Conservation (phyloP, 2,329 filamentous ascomycete genomes). For the Fusarium sp. region DNA sequence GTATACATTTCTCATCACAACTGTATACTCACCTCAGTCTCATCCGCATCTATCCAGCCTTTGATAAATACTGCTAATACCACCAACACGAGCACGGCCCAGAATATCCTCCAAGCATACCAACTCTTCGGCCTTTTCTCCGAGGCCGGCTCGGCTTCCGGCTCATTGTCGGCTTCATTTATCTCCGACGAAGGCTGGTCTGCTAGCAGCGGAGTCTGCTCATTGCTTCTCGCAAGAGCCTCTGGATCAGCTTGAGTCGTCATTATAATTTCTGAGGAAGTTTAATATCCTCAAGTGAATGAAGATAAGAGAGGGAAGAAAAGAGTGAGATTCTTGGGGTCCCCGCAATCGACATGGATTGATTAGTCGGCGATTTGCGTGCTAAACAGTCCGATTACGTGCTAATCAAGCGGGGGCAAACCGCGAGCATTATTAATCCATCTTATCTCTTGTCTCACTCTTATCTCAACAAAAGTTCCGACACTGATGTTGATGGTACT, state of each 20-base stretch:
- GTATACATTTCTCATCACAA: rapidly evolving
- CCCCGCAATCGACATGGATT: constrained; percentile 8
- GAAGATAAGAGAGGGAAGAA: neutral
- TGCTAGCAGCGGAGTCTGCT: constrained; percentile 21
- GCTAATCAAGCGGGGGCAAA: constrained; percentile 4
- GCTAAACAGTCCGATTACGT: neutral
- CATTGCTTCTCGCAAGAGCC: neutral
- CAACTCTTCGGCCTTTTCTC: constrained; percentile 12
- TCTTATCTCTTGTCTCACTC: neutral
- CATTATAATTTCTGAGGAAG: neutral
- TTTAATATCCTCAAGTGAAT: neutral
- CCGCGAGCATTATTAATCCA: constrained; percentile 25
- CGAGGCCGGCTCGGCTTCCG: neutral
- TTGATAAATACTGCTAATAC: constrained; percentile 15
- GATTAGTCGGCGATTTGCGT: constrained; percentile 7
- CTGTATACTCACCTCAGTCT: constrained; percentile 10
- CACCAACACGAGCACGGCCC: neutral
- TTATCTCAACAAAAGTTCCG: neutral
- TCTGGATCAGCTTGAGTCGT: neutral
- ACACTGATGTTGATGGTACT: neutral
- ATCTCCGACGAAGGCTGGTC: neutral
- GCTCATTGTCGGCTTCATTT: neutral
- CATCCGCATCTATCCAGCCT: constrained; percentile 28
- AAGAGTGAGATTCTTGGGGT: neutral
- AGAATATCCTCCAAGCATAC: constrained; percentile 27